Percentiles rank a stretch among this genome's conserved stretches.
Conservation (phyloP, 768 basidiomycete genomes). For the Asterophora lycoperdoides region DNA sequence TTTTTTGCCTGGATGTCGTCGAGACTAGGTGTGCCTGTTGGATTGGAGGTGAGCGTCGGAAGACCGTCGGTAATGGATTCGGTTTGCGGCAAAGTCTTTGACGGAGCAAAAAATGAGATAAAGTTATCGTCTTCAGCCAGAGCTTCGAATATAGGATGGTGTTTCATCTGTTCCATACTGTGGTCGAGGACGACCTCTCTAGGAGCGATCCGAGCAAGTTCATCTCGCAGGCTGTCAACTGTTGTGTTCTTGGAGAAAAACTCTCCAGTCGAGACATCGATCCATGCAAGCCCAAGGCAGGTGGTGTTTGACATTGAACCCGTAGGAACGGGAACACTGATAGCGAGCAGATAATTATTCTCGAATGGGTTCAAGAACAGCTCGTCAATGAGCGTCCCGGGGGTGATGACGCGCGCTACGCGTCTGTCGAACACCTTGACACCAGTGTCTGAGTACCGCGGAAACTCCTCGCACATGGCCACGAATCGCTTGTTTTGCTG, state of each 20-base stretch:
- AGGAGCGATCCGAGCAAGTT: constrained; percentile 76
- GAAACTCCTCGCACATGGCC: constrained; percentile 92
- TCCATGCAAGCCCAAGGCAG: constrained; percentile 80
- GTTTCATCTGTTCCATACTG: constrained; percentile 29
- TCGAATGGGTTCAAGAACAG: constrained; percentile 80
- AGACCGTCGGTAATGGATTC: neutral
- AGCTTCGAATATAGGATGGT: constrained; percentile 43
- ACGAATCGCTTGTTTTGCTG: constrained; percentile 82
- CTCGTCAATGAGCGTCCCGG: constrained; percentile 92
- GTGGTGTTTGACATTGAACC: constrained; percentile 4
- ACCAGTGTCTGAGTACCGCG: constrained; percentile 38
- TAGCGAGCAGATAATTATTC: constrained; percentile 85
- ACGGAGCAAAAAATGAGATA: constrained; percentile 42
- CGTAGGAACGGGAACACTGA: constrained; percentile 29
- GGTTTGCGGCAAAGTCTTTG: constrained; percentile 3
- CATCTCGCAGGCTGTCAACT: constrained; percentile 62
- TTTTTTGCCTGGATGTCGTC: neutral
- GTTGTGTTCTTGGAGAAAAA: constrained; percentile 71
- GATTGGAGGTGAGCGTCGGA: neutral
- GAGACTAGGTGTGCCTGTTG: neutral
- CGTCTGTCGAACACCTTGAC: constrained; percentile 70
- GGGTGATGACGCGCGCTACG: constrained; percentile 84
- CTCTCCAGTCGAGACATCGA: constrained; percentile 92
- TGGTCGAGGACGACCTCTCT: constrained; percentile 73
- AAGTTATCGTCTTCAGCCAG: constrained; percentile 54